Percentiles rank a stretch among this genome's conserved stretches.
phyloP scores from a whole-genome alignment of 768 basidiomycete genomes.

The Hydnum rufescens region DNA sequence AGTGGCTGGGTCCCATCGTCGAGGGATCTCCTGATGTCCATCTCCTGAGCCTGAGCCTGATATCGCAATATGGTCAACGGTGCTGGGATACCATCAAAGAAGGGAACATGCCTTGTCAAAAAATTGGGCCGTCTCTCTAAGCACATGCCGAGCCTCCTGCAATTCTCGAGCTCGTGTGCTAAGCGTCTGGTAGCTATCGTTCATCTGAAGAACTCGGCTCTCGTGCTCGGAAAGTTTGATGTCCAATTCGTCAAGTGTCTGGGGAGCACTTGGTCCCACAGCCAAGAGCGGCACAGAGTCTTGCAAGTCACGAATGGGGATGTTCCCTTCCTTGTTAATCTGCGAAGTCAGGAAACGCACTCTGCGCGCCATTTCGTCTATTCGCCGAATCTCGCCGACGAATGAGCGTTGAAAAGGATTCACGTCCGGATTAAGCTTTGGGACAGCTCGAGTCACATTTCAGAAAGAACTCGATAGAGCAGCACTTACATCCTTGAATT shows the following conservation, averaged over 20 bases:
- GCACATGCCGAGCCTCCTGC: slow-evolving; percentile 82
- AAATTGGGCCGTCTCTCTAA: slow-evolving; percentile 89
- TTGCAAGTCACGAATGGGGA: slow-evolving; percentile 66
- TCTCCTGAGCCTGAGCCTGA: slow-evolving; percentile 59
- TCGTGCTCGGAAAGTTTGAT: slow-evolving; percentile 76
- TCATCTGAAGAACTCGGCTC: slow-evolving; percentile 68
- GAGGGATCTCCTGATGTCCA: slow-evolving; percentile 70
- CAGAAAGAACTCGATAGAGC: slow-evolving; percentile 2
- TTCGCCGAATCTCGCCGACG: slow-evolving; percentile 82
- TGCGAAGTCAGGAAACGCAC: slow-evolving; percentile 77
- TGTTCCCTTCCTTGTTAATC: slow-evolving; percentile 51
- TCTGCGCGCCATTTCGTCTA: slow-evolving; percentile 92
- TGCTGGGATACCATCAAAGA: neutral
- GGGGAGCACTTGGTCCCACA: slow-evolving; percentile 79
- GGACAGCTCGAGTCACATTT: neutral
- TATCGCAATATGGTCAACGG: neutral
- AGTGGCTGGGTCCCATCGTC: slow-evolving; percentile 84
- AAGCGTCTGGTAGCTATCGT: slow-evolving; percentile 74
- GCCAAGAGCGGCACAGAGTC: slow-evolving; percentile 78
- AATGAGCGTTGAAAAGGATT: slow-evolving; percentile 98
- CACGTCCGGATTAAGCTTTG: slow-evolving; percentile 76
- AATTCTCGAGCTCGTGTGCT: slow-evolving; percentile 74
- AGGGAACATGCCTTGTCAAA: slow-evolving; percentile 51
- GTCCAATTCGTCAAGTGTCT: slow-evolving; percentile 86
- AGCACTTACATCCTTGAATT: slow-evolving; percentile 79